Percentiles rank a stretch among this genome's conserved stretches.
These are phyloP conservation scores for Salvia rosmarinus DNA, from an alignment of 257 asterid species.

Conservation along the genomic window DNA sequence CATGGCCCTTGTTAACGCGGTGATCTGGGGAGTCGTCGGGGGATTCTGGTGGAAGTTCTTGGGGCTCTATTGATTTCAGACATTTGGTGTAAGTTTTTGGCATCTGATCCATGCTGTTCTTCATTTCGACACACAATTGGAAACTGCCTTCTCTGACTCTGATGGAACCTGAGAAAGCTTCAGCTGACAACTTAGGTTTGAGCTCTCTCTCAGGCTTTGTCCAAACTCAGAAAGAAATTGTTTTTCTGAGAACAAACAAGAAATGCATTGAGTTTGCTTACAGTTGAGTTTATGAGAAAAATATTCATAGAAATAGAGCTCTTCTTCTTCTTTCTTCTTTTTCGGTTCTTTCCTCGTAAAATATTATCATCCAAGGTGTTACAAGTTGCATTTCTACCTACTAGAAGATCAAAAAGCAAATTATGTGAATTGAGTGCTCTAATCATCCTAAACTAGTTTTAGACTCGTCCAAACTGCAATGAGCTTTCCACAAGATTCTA, in stretches of 20 bases:
- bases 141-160: slow-evolving; percentile 11
- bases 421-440: neutral
- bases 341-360: neutral
- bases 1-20: slow-evolving; percentile 79
- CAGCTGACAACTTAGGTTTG: slow-evolving; percentile 40
- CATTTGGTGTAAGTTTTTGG: slow-evolving; percentile 35
- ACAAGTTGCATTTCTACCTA: neutral
- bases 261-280: slow-evolving; percentile 33
- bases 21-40: slow-evolving; percentile 78
- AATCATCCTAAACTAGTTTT: too few species aligned
- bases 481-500: too few species aligned
- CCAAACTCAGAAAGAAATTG: slow-evolving; percentile 17
- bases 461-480: too few species aligned
- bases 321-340: neutral
- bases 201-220: slow-evolving; percentile 30
- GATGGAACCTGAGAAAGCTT: slow-evolving; percentile 27
- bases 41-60: slow-evolving; percentile 93
- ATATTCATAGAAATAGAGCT: neutral
- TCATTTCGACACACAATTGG: slow-evolving; percentile 8
- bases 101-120: slow-evolving; percentile 24
- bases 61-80: slow-evolving; percentile 66
- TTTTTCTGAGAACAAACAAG: slow-evolving; percentile 37
- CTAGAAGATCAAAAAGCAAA: neutral
- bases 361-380: neutral
- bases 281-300: neutral